Conservation (phyloP, 441 rosid species). For the Euphorbia corollata region DNA sequence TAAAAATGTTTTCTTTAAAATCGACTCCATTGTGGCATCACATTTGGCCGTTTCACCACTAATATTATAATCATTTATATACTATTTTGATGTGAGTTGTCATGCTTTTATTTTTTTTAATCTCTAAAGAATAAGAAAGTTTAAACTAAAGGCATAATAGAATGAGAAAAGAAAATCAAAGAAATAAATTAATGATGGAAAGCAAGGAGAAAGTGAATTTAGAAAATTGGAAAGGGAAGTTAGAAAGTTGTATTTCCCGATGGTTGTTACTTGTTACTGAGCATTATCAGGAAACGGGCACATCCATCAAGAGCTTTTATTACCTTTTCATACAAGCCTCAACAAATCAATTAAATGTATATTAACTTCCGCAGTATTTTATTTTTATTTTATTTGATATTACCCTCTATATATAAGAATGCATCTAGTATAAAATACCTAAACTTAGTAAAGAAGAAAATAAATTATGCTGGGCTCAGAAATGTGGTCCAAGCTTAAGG, state of each 20-base stretch:
- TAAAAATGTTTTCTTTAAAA: too few species aligned
- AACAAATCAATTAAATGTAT: background rate
- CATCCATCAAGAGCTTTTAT: conserved; percentile 1
- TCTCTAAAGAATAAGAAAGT: too few species aligned
- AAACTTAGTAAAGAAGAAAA: background rate
- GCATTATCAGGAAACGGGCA: background rate
- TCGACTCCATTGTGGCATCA: too few species aligned
- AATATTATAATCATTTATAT: too few species aligned
- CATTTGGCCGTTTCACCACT: too few species aligned
- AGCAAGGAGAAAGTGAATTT: background rate
- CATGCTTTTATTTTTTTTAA: too few species aligned
- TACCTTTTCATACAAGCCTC: background rate
- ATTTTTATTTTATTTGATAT: too few species aligned
- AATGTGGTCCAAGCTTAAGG: background rate
- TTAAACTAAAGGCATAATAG: background rate
- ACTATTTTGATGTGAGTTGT: too few species aligned
- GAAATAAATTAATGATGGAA: background rate
- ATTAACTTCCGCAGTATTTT: background rate
- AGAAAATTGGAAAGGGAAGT: background rate
- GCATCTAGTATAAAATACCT: background rate
- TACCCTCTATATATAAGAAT: background rate
- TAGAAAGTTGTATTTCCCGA: background rate
- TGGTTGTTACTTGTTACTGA: background rate
- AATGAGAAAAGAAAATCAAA: background rate
- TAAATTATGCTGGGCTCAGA: background rate